These are phyloP conservation scores for Diaporthe sp. DNA, from an alignment of 2,329 filamentous ascomycete genomes.

Conservation along the genomic window DNA sequence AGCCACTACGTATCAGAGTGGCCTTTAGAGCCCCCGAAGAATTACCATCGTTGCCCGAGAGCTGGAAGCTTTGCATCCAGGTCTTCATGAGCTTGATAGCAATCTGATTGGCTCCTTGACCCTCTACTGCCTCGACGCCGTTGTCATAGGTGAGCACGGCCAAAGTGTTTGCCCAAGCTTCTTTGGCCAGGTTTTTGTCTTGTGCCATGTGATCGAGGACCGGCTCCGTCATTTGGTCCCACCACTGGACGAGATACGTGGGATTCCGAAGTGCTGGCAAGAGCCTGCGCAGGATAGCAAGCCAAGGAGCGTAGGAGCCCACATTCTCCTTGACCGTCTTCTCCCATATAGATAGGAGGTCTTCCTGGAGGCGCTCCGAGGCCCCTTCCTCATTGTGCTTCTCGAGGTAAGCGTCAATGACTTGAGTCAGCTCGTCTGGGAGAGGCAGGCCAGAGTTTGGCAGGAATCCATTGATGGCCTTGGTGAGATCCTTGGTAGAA, in stretches of 20 bases:
- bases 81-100: slow-evolving; percentile 67
- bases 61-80: slow-evolving; percentile 66
- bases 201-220: slow-evolving; percentile 67
- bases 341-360: slow-evolving; percentile 76
- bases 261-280: slow-evolving; percentile 74
- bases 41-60: slow-evolving; percentile 52
- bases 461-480: slow-evolving; percentile 66
- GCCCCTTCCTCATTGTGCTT: slow-evolving; percentile 77
- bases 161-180: slow-evolving; percentile 74
- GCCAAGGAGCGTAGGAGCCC: slow-evolving; percentile 74
- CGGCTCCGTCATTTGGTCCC: slow-evolving; percentile 72
- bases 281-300: slow-evolving; percentile 74
- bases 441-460: slow-evolving; percentile 69
- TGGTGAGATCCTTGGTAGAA: slow-evolving; percentile 72
- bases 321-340: slow-evolving; percentile 70
- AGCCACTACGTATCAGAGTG: slow-evolving; percentile 62
- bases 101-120: slow-evolving; percentile 59
- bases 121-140: slow-evolving; percentile 60
- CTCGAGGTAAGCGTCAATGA: slow-evolving; percentile 76
- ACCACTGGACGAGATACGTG: slow-evolving; percentile 77
- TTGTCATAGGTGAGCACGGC: slow-evolving; percentile 74
- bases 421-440: slow-evolving; percentile 72
- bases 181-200: slow-evolving; percentile 73
- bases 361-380: slow-evolving; percentile 80
- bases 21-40: slow-evolving; percentile 59